Conservation (phyloP, 2,329 filamentous ascomycete genomes). For the Hypoxylon sp. region DNA sequence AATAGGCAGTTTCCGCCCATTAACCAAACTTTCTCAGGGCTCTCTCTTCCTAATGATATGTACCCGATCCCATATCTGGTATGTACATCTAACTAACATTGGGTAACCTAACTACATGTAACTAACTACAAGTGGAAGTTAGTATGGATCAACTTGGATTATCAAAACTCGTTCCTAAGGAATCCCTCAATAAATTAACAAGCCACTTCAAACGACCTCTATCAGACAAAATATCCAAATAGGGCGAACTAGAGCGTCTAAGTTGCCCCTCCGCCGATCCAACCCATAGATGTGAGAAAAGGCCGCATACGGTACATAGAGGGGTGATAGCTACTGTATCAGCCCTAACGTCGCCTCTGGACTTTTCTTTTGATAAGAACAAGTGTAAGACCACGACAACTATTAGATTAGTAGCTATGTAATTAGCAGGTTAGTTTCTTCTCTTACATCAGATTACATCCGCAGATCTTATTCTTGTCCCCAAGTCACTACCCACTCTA, state of each 20-base stretch:
- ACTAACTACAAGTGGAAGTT: neutral
- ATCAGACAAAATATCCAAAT: constrained; percentile 9
- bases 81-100: neutral
- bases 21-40: constrained; percentile 12
- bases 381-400: constrained; percentile 14
- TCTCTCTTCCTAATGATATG: constrained; percentile 17
- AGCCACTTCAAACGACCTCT: constrained; percentile 16
- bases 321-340: neutral
- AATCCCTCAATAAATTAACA: neutral
- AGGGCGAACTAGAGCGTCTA: neutral
- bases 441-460: constrained; percentile 37
- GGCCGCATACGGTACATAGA: constrained; percentile 19
- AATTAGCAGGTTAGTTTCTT: constrained; percentile 23
- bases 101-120: neutral
- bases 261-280: constrained; percentile 35
- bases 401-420: constrained; percentile 8
- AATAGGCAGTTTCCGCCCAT: constrained; percentile 38
- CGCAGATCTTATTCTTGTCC: constrained; percentile 27
- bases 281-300: constrained; percentile 25
- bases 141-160: neutral
- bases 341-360: constrained; percentile 20
- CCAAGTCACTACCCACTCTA: constrained; percentile 12
- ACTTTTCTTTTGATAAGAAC: constrained; percentile 32
- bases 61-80: neutral
- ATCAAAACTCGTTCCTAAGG: neutral